These are phyloP conservation scores for Fusarium algeriense DNA, from an alignment of 2,329 filamentous ascomycete species.

Conservation along the genomic window DNA sequence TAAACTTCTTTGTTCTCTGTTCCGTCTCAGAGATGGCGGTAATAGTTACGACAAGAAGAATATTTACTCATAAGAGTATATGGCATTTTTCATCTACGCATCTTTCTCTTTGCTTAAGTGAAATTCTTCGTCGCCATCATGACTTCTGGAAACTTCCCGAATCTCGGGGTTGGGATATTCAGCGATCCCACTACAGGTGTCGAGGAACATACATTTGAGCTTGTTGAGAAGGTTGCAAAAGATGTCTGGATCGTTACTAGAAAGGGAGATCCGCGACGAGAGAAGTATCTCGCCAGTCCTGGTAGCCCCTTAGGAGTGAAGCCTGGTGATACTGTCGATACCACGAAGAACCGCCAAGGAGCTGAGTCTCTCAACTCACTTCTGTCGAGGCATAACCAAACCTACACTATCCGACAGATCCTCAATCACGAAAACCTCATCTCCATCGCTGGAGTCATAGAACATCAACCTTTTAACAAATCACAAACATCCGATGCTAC, in stretches of 20 bases:
- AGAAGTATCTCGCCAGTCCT: conserved; percentile 51
- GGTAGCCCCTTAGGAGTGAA: conserved; percentile 24
- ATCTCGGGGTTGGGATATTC: not conserved
- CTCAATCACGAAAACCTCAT: conserved; percentile 65
- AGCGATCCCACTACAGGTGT: not conserved
- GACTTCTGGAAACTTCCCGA: conserved; percentile 3
- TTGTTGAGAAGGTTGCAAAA: conserved; percentile 48
- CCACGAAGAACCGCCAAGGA: conserved; percentile 32
- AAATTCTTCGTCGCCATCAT: conserved; percentile 10
- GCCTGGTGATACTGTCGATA: not conserved
- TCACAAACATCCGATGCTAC: conserved; percentile 15
- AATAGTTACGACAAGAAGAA: not conserved
- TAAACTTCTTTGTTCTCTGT: conserved; percentile 40
- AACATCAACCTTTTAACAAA: conserved; percentile 36
- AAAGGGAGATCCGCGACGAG: conserved; percentile 46
- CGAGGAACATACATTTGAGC: conserved; percentile 43
- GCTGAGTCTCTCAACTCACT: conserved; percentile 41
- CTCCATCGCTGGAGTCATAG: conserved; percentile 56
- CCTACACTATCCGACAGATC: conserved; percentile 50
- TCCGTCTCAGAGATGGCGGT: not conserved
- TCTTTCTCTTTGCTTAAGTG: conserved; percentile 1
- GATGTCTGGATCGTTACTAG: conserved; percentile 51
- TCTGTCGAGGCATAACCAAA: conserved; percentile 44
- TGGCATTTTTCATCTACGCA: not conserved
- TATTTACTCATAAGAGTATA: not conserved